phyloP scores from a whole-genome alignment of 2,329 filamentous ascomycete species.

The Pyrenophora graminea region DNA sequence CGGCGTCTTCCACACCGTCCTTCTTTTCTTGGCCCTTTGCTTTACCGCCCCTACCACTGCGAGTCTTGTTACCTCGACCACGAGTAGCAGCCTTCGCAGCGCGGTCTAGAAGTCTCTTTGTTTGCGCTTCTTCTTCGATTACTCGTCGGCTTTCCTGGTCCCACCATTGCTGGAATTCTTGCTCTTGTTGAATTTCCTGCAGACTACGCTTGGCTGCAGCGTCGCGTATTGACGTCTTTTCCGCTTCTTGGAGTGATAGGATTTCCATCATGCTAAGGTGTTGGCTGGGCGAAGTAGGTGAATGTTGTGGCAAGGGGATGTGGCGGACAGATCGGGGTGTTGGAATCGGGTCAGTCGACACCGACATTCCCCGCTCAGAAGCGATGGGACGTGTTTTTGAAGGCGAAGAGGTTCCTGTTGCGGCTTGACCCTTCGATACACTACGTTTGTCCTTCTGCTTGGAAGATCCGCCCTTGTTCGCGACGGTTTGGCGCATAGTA shows the following conservation, averaged over 20 bases:
- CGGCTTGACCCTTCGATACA: slow-evolving; percentile 15
- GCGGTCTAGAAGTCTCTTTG: slow-evolving; percentile 43
- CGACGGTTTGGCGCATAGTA: slow-evolving; percentile 65
- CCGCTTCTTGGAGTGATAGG: slow-evolving; percentile 80
- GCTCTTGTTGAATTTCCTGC: slow-evolving; percentile 94
- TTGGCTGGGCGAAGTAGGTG: slow-evolving; percentile 65
- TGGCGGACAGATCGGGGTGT: slow-evolving; percentile 55
- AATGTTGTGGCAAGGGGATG: slow-evolving; percentile 58
- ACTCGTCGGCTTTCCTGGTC: slow-evolving; percentile 78
- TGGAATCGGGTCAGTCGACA: slow-evolving; percentile 41
- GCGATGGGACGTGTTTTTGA: slow-evolving; percentile 31
- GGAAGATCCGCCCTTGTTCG: slow-evolving; percentile 33
- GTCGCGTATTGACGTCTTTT: slow-evolving; percentile 81
- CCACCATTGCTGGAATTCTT: slow-evolving; percentile 97
- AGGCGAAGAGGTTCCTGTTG: slow-evolving; percentile 24
- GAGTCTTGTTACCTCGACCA: slow-evolving; percentile 34
- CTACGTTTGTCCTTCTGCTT: slow-evolving; percentile 35
- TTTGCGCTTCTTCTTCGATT: slow-evolving; percentile 61
- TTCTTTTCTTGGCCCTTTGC: slow-evolving; percentile 34
- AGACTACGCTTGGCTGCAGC: slow-evolving; percentile 85
- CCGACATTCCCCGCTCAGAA: slow-evolving; percentile 41
- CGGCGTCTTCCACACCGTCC: slow-evolving; percentile 18
- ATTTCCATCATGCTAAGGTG: slow-evolving; percentile 86
- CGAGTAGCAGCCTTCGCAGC: slow-evolving; percentile 26
- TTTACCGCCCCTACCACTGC: slow-evolving; percentile 19